Conservation (phyloP, 495 filamentous ascomycete species). For the Letharia columbiana region DNA sequence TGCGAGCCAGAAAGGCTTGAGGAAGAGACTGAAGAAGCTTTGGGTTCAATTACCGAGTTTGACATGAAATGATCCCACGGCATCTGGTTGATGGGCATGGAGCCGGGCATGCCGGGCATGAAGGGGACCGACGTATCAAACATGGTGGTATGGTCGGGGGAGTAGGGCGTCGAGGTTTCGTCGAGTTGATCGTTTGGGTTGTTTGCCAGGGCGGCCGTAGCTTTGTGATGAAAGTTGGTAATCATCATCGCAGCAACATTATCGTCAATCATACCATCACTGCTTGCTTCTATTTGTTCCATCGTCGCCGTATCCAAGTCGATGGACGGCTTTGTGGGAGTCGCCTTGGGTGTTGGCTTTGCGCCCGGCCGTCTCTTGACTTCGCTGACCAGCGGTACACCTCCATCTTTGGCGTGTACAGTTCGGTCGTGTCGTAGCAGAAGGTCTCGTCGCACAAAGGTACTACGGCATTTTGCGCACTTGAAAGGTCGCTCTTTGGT, state of each 20-base stretch:
- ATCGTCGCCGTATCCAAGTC: slow-evolving; percentile 79
- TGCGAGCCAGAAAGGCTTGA: slow-evolving; percentile 54
- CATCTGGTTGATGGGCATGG: slow-evolving; percentile 76
- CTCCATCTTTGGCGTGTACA: slow-evolving; percentile 97
- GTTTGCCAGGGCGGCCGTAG: slow-evolving; percentile 70
- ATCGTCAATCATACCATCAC: slow-evolving; percentile 91
- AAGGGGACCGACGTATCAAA: slow-evolving; percentile 67
- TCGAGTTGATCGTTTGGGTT: slow-evolving; percentile 60
- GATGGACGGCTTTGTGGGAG: slow-evolving; percentile 72
- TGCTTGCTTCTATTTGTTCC: slow-evolving; percentile 90
- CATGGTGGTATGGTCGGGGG: slow-evolving; percentile 56
- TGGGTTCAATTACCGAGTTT: slow-evolving; percentile 52
- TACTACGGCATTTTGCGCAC: slow-evolving; percentile 95
- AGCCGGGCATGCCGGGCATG: slow-evolving; percentile 61
- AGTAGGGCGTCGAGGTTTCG: slow-evolving; percentile 61
- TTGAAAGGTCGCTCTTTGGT: slow-evolving; percentile 99
- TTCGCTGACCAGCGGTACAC: slow-evolving; percentile 88
- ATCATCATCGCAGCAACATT: slow-evolving; percentile 99
- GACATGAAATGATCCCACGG: slow-evolving; percentile 80
- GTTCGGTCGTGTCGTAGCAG: slow-evolving; percentile 95
- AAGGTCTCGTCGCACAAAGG: slow-evolving; percentile 93
- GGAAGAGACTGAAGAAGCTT: slow-evolving; percentile 60
- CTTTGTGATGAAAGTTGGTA: slow-evolving; percentile 97
- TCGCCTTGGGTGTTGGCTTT: slow-evolving; percentile 57
- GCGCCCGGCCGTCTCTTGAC: slow-evolving; percentile 74